These are phyloP conservation scores for Populus hybrid DNA, from an alignment of 441 rosid species.

Conservation along the genomic window DNA sequence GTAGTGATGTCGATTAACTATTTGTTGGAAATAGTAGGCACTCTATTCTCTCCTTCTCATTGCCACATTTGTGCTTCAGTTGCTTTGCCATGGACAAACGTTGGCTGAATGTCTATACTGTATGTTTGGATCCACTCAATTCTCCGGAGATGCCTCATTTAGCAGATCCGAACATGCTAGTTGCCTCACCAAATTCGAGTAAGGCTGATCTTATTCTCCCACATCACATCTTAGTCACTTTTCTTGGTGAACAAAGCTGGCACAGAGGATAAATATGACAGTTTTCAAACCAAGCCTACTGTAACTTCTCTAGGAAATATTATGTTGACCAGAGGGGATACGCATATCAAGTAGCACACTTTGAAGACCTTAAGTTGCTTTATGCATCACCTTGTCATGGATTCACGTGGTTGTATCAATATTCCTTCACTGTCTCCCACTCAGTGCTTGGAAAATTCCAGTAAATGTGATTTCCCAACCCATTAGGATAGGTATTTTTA, in stretches of 20 bases:
- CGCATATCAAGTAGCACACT: neutral
- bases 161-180: slow-evolving; percentile 24
- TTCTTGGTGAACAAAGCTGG: neutral
- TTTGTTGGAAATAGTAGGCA: slow-evolving; percentile 4
- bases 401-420: neutral
- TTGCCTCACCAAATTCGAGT: slow-evolving; percentile 31
- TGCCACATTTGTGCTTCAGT: slow-evolving; percentile 19
- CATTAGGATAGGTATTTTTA: neutral
- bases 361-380: neutral
- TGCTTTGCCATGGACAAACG: slow-evolving; percentile 42
- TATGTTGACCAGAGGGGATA: neutral
- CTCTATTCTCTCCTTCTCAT: slow-evolving; percentile 17
- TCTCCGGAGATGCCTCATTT: slow-evolving; percentile 52
- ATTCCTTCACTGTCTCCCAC: neutral
- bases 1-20: slow-evolving; percentile 13
- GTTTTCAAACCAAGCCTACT: neutral
- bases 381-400: neutral
- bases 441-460: neutral
- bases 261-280: neutral
- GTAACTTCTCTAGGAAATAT: neutral
- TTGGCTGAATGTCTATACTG: slow-evolving; percentile 76
- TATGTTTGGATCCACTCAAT: slow-evolving; percentile 52
- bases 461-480: neutral
- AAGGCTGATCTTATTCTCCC: slow-evolving; percentile 16
- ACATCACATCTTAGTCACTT: neutral